Conservation (phyloP, 1,139 yeast genomes). For the Candida smagusa region DNA sequence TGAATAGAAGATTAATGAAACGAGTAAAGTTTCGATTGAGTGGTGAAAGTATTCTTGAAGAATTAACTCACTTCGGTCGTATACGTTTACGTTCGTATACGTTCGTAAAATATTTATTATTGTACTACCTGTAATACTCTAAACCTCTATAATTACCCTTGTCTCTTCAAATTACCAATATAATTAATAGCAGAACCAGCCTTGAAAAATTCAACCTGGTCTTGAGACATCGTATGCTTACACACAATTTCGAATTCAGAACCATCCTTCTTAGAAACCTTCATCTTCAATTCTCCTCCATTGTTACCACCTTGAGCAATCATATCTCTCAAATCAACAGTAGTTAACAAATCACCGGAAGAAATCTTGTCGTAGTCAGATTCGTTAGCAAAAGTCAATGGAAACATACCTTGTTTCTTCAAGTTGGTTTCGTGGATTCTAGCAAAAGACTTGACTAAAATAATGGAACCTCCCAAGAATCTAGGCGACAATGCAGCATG, state of each 20-base stretch:
- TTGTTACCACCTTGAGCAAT: slow-evolving; percentile 78
- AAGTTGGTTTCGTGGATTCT: slow-evolving; percentile 68
- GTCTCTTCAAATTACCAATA: slow-evolving; percentile 66
- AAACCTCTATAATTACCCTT: slow-evolving; percentile 7
- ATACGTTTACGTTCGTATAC: too few species aligned
- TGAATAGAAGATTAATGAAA: too few species aligned
- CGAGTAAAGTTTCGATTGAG: too few species aligned
- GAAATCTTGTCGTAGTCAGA: slow-evolving; percentile 78
- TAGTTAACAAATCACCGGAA: slow-evolving; percentile 76
- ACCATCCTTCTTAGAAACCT: slow-evolving; percentile 76
- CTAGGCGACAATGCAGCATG: slow-evolving; percentile 97
- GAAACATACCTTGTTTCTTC: slow-evolving; percentile 87
- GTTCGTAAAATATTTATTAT: background rate
- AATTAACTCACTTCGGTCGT: too few species aligned
- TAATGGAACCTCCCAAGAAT: slow-evolving; percentile 85
- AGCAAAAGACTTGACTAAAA: slow-evolving; percentile 92
- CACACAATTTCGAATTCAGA: slow-evolving; percentile 65
- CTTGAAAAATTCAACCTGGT: slow-evolving; percentile 91
- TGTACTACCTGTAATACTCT: background rate
- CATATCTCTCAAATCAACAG: slow-evolving; percentile 76
- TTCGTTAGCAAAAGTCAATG: slow-evolving; percentile 86
- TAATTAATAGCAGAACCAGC: slow-evolving; percentile 96
- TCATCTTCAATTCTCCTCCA: slow-evolving; percentile 73
- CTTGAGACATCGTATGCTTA: slow-evolving; percentile 95
- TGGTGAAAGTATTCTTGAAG: too few species aligned